These are phyloP conservation scores for Elsinoe batatas DNA, from an alignment of 2,329 filamentous ascomycete genomes.

Conservation along the genomic window DNA sequence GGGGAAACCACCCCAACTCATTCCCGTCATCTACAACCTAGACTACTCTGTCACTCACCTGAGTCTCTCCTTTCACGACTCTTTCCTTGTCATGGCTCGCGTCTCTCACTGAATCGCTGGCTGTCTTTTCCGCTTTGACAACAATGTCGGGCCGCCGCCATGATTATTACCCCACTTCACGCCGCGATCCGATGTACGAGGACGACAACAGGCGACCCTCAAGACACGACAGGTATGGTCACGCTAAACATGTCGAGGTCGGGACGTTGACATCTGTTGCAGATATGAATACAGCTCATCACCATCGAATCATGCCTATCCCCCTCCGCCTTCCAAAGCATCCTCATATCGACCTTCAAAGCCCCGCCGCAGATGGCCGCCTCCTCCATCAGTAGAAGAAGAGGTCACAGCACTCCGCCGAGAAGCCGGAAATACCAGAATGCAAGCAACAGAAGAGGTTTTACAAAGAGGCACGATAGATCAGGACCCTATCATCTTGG, in stretches of 20 bases:
- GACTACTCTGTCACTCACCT: background rate
- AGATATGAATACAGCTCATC: constrained; percentile 1
- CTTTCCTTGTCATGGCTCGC: constrained; percentile 1
- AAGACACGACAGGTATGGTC: background rate
- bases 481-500: constrained; percentile 57
- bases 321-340: background rate
- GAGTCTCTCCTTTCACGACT: constrained; percentile 7
- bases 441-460: constrained; percentile 42
- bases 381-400: constrained; percentile 59
- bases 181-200: constrained; percentile 5
- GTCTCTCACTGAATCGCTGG: background rate
- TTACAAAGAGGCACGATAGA: constrained; percentile 55
- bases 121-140: background rate
- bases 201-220: background rate
- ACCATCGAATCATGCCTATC: background rate
- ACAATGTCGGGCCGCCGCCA: constrained; percentile 10
- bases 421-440: constrained; percentile 42
- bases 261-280: background rate
- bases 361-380: constrained; percentile 37
- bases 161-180: constrained; percentile 12
- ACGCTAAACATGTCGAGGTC: background rate
- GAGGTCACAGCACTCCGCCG: constrained; percentile 52
- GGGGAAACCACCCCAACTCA: constrained; percentile 1
- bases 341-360: background rate
- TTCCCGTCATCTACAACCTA: background rate